These are phyloP conservation scores for Heterobasidion occidentale DNA, from an alignment of 1,284 basidiomycete species.

Conservation along the genomic window DNA sequence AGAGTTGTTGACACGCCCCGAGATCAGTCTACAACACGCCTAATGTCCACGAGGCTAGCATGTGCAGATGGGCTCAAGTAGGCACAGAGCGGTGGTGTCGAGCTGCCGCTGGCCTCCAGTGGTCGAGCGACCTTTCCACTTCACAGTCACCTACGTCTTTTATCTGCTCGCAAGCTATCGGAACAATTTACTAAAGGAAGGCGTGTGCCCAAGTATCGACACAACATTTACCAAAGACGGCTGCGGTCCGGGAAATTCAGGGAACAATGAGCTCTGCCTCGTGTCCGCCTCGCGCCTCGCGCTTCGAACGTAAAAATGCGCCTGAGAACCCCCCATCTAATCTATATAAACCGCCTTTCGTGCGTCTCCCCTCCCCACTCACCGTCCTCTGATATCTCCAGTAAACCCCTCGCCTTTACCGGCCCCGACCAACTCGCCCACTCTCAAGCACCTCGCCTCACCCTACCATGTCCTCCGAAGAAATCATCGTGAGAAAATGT, in stretches of 20 bases:
- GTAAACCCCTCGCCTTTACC: conserved; percentile 7
- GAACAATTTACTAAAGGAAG: too few species aligned
- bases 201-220: too few species aligned
- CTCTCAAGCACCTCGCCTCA: conserved; percentile 1
- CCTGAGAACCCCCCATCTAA: conserved; percentile 10
- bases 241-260: neutral
- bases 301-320: neutral
- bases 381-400: conserved; percentile 12
- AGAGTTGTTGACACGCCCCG: too few species aligned
- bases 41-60: too few species aligned
- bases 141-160: too few species aligned
- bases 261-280: conserved; percentile 26
- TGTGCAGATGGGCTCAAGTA: too few species aligned
- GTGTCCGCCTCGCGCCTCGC: conserved; percentile 32
- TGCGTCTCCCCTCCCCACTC: neutral
- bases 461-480: conserved; percentile 16
- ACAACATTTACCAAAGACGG: too few species aligned
- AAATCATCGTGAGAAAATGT: conserved; percentile 9
- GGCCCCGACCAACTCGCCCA: neutral
- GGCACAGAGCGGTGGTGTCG: too few species aligned
- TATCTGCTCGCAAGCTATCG: too few species aligned
- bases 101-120: too few species aligned
- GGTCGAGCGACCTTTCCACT: too few species aligned
- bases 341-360: conserved; percentile 36
- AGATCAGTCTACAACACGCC: too few species aligned